A percentile compares a stretch with the other conserved stretches of the same genome.
Evolutionary conservation across 2,329 filamentous ascomycete genomes (phyloP).

Genomic region (Trichoderma sp.): DNA sequence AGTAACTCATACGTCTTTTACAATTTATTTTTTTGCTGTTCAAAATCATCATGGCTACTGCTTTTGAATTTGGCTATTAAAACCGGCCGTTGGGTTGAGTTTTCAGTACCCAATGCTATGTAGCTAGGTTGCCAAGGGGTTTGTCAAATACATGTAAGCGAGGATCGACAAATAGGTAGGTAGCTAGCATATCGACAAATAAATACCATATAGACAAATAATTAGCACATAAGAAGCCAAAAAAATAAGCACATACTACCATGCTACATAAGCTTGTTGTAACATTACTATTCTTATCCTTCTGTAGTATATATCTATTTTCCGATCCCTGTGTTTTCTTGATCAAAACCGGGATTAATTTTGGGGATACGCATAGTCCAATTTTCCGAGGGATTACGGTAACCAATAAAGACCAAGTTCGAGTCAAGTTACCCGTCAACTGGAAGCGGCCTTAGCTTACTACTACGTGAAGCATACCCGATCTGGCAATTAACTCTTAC

Average conservation of each 20-base stretch:
- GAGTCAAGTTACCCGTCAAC: no score
- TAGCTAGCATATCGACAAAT: neutral
- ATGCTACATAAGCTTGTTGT: neutral
- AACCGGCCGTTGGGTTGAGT: neutral
- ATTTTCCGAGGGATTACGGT: neutral
- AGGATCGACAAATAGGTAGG: neutral
- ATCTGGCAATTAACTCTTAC: neutral
- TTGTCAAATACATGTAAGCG: neutral
- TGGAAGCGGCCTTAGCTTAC: neutral
- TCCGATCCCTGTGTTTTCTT: neutral
- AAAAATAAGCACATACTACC: no score
- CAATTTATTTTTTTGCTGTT: neutral
- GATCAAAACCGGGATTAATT: neutral
- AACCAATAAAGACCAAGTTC: neutral
- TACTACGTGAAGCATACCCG: neutral
- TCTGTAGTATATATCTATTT: neutral
- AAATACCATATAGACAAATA: no score
- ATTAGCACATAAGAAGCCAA: no score
- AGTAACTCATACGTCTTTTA: neutral
- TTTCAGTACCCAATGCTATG: neutral
- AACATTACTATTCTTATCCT: neutral
- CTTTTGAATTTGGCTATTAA: neutral
- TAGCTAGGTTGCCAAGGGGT: neutral
- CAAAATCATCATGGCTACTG: neutral
- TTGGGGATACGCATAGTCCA: neutral